These are phyloP conservation scores for Fonsecaea erecta DNA, from an alignment of 2,329 filamentous ascomycete genomes.

Conservation along the genomic window DNA sequence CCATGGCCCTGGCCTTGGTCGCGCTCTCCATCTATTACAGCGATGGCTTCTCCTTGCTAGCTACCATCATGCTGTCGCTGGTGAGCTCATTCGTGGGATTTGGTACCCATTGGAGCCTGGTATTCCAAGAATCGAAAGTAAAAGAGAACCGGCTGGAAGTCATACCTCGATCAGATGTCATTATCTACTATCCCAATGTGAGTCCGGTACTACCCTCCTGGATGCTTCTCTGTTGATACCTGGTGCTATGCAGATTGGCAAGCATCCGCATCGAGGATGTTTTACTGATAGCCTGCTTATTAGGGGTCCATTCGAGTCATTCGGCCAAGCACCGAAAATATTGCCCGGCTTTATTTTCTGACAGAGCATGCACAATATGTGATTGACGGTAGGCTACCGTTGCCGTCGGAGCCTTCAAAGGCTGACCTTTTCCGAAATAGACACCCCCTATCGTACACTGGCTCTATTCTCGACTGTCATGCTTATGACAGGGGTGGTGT, in stretches of 20 bases:
- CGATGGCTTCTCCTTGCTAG: constrained; percentile 59
- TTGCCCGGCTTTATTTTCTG: constrained; percentile 66
- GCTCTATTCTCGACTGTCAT: constrained; percentile 64
- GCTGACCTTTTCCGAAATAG: constrained; percentile 22
- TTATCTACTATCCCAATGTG: constrained; percentile 62
- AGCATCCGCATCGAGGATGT: background rate
- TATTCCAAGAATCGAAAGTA: constrained; percentile 57
- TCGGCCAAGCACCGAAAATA: constrained; percentile 63
- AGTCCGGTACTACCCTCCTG: background rate
- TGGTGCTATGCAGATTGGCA: background rate
- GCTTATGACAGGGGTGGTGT: constrained; percentile 65
- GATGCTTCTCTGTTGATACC: background rate
- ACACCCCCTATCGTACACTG: constrained; percentile 55
- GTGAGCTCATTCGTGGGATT: constrained; percentile 61
- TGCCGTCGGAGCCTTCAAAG: constrained; percentile 39
- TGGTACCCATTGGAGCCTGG: constrained; percentile 63
- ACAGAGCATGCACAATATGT: constrained; percentile 65
- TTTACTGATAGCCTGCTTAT: background rate
- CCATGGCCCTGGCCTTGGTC: constrained; percentile 60
- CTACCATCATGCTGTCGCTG: constrained; percentile 58
- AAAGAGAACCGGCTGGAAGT: constrained; percentile 38
- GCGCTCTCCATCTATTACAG: constrained; percentile 58
- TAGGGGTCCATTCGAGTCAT: constrained; percentile 61
- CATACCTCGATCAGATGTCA: constrained; percentile 63
- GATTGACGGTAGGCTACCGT: constrained; percentile 42